Evolutionary conservation across 2,329 filamentous ascomycete species (phyloP).

Genomic region (Atkinsonella hypoxylon): DNA sequence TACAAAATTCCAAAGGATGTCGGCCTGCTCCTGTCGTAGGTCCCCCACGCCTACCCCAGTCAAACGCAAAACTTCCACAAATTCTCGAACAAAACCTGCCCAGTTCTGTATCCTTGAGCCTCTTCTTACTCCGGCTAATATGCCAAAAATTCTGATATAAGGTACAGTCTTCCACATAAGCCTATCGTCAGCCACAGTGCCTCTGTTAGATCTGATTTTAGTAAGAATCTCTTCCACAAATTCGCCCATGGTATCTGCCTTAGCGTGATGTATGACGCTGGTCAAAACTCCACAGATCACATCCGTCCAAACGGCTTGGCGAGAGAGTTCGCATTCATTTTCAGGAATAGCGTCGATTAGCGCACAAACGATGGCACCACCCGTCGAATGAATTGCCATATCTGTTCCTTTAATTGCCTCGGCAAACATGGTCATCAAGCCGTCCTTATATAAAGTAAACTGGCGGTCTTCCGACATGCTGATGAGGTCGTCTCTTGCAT

Average conservation of each 20-base stretch:
- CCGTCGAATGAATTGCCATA: constrained; percentile 46
- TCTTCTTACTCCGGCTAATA: constrained; percentile 66
- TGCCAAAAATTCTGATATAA: constrained; percentile 50
- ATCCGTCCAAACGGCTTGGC: constrained; percentile 43
- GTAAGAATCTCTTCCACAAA: constrained; percentile 52
- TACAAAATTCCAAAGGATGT: constrained; percentile 43
- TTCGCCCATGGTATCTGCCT: constrained; percentile 57
- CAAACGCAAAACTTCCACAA: constrained; percentile 39
- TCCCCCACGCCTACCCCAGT: constrained; percentile 29
- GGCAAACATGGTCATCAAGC: constrained; percentile 82
- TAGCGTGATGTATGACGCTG: constrained; percentile 73
- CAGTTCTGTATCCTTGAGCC: constrained; percentile 65
- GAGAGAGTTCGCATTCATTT: constrained; percentile 35
- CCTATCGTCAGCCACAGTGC: constrained; percentile 15
- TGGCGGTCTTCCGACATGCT: constrained; percentile 40
- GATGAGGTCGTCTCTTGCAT: constrained; percentile 58
- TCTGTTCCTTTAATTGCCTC: constrained; percentile 63
- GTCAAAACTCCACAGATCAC: constrained; percentile 67
- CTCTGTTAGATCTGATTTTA: constrained; percentile 26
- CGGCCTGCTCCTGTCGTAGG: constrained; percentile 22
- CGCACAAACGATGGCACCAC: constrained; percentile 37
- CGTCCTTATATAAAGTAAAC: constrained; percentile 64
- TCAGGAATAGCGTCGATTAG: constrained; percentile 40
- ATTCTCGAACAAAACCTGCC: constrained; percentile 47
- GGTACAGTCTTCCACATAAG: constrained; percentile 30